Percentiles rank a stretch among this genome's conserved stretches.
Evolutionary conservation across 2,329 filamentous ascomycete genomes (phyloP).

Genomic region (Hymenoscyphus repandus): DNA sequence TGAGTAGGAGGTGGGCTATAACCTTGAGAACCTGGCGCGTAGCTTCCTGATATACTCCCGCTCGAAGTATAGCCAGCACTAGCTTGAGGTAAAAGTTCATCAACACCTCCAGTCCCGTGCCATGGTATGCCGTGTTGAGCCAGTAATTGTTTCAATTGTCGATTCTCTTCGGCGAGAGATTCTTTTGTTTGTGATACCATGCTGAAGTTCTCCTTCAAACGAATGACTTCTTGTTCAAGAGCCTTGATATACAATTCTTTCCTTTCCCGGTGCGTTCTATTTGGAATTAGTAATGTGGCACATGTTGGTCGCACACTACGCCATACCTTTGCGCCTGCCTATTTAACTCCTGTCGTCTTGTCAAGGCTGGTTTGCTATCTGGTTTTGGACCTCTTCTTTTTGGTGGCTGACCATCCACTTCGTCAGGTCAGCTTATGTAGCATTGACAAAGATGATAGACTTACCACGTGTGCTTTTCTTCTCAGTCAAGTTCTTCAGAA

Average conservation of each 20-base stretch:
- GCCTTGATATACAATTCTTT: conserved; percentile 96
- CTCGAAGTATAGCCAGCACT: conserved; percentile 45
- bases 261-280: conserved; percentile 88
- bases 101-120: conserved; percentile 28
- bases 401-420: conserved; percentile 70
- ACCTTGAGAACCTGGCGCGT: conserved; percentile 40
- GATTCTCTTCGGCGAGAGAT: conserved; percentile 72
- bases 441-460: conserved; percentile 8
- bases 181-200: conserved; percentile 72
- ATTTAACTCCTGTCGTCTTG: conserved; percentile 87
- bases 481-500: conserved; percentile 63
- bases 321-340: conserved; percentile 87
- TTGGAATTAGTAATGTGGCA: conserved; percentile 8
- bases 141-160: conserved; percentile 57
- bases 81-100: conserved; percentile 36
- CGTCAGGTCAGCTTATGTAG: not conserved
- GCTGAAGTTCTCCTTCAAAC: conserved; percentile 80
- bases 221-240: conserved; percentile 84
- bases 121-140: conserved; percentile 46
- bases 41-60: conserved; percentile 59
- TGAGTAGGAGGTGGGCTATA: conserved; percentile 27
- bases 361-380: conserved; percentile 90
- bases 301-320: not conserved
- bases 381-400: conserved; percentile 94
- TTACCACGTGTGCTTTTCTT: conserved; percentile 75